A percentile compares a stretch with the other conserved stretches of the same genome.
Evolutionary conservation across 345 rosid species (phyloP).

Genomic region (Euphorbia peplus): DNA sequence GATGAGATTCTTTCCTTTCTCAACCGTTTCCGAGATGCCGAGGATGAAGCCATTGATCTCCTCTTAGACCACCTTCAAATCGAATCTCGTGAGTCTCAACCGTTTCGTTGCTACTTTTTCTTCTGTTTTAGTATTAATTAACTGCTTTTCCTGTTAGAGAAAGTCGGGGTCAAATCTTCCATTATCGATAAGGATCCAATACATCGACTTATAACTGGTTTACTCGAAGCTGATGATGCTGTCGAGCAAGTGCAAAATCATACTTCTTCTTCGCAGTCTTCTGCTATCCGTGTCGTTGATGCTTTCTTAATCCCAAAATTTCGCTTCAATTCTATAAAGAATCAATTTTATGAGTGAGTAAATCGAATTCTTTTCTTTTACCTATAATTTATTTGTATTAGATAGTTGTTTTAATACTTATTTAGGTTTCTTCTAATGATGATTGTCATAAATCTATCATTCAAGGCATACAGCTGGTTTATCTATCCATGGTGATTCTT

Average conservation of each 20-base stretch:
- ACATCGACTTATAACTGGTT: constrained; percentile 42
- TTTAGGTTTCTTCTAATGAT: neutral
- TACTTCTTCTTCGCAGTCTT: constrained; percentile 23
- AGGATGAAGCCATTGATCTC: constrained; percentile 71
- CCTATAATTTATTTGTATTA: neutral
- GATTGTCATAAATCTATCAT: neutral
- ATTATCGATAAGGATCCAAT: constrained; percentile 63
- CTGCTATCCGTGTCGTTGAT: constrained; percentile 59
- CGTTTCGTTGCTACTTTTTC: too few species aligned
- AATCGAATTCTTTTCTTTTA: neutral
- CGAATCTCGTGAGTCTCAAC: constrained; percentile 11
- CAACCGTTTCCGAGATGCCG: constrained; percentile 54
- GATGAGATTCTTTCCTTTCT: constrained; percentile 61
- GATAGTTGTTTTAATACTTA: neutral
- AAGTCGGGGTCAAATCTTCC: constrained; percentile 56
- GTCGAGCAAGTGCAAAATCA: constrained; percentile 41
- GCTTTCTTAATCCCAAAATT: constrained; percentile 78
- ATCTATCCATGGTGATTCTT: constrained; percentile 76
- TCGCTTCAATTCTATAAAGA: constrained; percentile 68
- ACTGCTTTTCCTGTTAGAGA: constrained; percentile 1
- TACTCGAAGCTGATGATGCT: constrained; percentile 69
- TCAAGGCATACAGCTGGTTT: constrained; percentile 52
- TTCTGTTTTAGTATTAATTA: neutral
- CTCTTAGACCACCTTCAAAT: constrained; percentile 75
- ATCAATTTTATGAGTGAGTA: constrained; percentile 67